Base-by-base conservation (phyloP, 768 basidiomycete genomes). In the Daedaleopsis sinensis region DNA sequence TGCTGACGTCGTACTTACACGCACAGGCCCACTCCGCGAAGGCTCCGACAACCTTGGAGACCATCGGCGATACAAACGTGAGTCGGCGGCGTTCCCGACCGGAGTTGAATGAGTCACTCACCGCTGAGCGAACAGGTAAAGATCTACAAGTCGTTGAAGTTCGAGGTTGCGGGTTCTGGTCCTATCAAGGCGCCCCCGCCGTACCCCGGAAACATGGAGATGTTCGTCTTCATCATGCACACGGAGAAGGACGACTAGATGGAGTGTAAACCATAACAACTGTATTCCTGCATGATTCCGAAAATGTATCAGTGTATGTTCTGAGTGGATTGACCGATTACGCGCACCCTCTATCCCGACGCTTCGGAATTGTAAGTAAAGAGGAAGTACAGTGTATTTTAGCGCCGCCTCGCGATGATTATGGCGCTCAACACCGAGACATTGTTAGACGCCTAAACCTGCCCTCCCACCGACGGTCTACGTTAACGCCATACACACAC, bases 371-470 rank as follows among this genome's bases (percentile, higher is more conserved):
- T n/a, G n/a, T n/a, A n/a, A n/a, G n/a, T n/a, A n/a, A n/a, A n/a
- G n/a, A n/a, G n/a, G n/a, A n/a, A n/a, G n/a, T n/a, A n/a, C n/a
- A n/a, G n/a, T n/a, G n/a, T n/a, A n/a, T n/a, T n/a, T n/a, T n/a
- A n/a, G n/a, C n/a, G n/a, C n/a, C n/a, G n/a, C n/a, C n/a, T n/a
- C n/a, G n/a, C n/a, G n/a, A n/a, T n/a, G n/a, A n/a, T 18, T 18
- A 10, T 9, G 15, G 44, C 18, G 42, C 7, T 7, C 3, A 32
- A 43, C 42, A 11, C 2, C 42, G 42, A 43, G 42, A 15, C 42
- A 11, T 43, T 10, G 4, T 61, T 36, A 54, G 59, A 61, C 59
- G 23, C 32, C 52, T 55, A 39, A 24, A 27, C 46, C 27, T 55
- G 49, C 55, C 11, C 55, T 42, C 38, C 43, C 12, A 56, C 55